Conservation (phyloP, 192 early-diverging fungal genomes). For the Coemansia sp. region DNA sequence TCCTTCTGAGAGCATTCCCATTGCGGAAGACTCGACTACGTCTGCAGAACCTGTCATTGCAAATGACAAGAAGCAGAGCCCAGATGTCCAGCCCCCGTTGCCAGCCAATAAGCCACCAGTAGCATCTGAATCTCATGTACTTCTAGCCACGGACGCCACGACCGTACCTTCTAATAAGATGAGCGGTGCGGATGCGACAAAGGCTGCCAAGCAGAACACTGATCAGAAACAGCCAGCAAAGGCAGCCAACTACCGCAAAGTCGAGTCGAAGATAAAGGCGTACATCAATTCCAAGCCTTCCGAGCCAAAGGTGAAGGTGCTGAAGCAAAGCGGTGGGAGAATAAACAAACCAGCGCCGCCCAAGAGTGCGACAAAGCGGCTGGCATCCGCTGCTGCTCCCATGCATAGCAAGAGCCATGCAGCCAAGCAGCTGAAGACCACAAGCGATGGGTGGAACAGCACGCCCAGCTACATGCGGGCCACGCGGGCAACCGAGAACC, state of each 20-base stretch:
- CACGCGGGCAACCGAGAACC: constrained; percentile 35
- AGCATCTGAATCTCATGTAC: not conserved
- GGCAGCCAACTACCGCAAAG: constrained; percentile 19
- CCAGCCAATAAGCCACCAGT: not conserved
- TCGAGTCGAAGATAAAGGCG: constrained; percentile 51
- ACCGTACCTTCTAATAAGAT: not conserved
- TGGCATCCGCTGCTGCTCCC: not conserved
- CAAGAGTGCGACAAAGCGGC: not conserved
- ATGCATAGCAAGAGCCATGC: not conserved
- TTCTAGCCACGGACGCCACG: not conserved
- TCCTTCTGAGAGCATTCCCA: not conserved
- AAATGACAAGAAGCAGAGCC: not conserved
- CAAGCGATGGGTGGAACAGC: constrained; percentile 3
- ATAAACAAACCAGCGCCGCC: not conserved
- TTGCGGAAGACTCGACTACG: not conserved
- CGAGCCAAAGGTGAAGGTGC: constrained; percentile 21
- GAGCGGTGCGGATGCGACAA: not conserved
- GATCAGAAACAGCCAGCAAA: constrained; percentile 5
- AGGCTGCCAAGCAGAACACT: not conserved
- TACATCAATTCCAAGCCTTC: constrained; percentile 40
- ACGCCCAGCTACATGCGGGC: constrained; percentile 45
- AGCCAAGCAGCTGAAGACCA: not conserved
- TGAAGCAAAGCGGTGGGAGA: constrained; percentile 3
- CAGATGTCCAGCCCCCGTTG: not conserved
- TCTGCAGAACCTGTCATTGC: not conserved